phyloP scores from a whole-genome alignment of 108 stramenopile genomes.

The Nitzschia inconspicua region DNA sequence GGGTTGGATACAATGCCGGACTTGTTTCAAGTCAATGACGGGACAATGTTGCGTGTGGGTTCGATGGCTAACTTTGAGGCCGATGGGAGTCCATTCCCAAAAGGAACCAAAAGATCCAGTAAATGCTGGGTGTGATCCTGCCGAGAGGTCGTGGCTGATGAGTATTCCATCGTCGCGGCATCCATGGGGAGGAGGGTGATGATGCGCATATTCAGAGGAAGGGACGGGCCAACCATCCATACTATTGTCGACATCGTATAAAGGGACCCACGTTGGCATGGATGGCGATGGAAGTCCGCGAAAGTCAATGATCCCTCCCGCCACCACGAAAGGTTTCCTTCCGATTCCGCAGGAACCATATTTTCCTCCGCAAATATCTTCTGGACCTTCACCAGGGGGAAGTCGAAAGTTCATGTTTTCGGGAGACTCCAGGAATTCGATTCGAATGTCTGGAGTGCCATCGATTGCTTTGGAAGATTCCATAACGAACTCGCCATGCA shows the following conservation, averaged over 20 bases:
- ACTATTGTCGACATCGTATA: constrained; percentile 21
- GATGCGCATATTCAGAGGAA: not conserved
- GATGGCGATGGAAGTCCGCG: constrained; percentile 27
- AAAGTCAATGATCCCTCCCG: constrained; percentile 52
- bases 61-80: constrained; percentile 4
- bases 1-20: constrained; percentile 13
- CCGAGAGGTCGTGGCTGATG: not conserved
- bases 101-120: constrained; percentile 8
- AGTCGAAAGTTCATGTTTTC: constrained; percentile 33
- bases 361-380: constrained; percentile 6
- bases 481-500: constrained; percentile 70
- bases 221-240: not conserved
- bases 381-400: constrained; percentile 1
- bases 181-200: not conserved
- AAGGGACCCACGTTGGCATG: constrained; percentile 30
- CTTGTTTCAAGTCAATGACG: constrained; percentile 4
- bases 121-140: not conserved
- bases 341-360: constrained; percentile 46
- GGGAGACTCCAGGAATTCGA: constrained; percentile 39
- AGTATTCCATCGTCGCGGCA: constrained; percentile 9
- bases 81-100: constrained; percentile 1
- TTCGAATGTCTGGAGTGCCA: constrained; percentile 35
- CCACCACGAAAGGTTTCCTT: constrained; percentile 56
- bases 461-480: constrained; percentile 35
- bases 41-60: constrained; percentile 11